Base-by-base conservation (phyloP, 495 filamentous ascomycete species). In the Trichoderma orchidacearum region DNA sequence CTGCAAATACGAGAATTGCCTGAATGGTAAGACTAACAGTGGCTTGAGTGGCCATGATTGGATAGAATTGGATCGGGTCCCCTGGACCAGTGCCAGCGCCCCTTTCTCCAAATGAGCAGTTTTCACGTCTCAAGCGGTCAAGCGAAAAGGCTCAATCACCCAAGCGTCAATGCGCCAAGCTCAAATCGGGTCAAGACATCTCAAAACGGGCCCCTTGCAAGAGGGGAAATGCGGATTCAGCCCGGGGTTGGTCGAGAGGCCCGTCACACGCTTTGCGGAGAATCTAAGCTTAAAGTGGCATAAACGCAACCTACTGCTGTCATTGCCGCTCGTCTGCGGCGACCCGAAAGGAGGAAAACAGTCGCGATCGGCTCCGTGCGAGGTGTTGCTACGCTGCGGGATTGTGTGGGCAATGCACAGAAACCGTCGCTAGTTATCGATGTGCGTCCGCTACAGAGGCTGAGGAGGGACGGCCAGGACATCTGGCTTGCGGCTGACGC, bases 1-100 rank as follows among this genome's bases (percentile, higher is more conserved):
- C 41, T 48, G 41, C 18, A 48, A 48, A 41, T 48, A 48, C 41
- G 41, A 48, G 41, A 48, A 48, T 48, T 48, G n/a, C 41, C 41
- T 9, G 41, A 48, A 48, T 48, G 27, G 41, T 48, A 48, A 48
- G 41, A 27, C 21, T 48, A 13, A 23, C 15, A 48, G 41, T 13
- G 41, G 27, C 18, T n/a, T 13, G 27, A n/a, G 41, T 23, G 18
- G 21, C 21, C 41, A 48, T 48, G 41, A 48, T 48, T 48, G 41
- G 41, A 23, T 23, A 25, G 41, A 15, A 48, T 48, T 11, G 41
- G 41, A 48, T 23, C 21, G 5, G 41, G 18, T 13, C 27, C 27
- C 41, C 27, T 23, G 41, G 27, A 48, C 18, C 36, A 41, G 36
- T 18, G 8, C 4, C 21, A 18, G 41, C 21, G 41, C 41, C 41